Base-by-base conservation (phyloP, 2,329 filamentous ascomycete genomes). In the Neurospora sp. region DNA sequence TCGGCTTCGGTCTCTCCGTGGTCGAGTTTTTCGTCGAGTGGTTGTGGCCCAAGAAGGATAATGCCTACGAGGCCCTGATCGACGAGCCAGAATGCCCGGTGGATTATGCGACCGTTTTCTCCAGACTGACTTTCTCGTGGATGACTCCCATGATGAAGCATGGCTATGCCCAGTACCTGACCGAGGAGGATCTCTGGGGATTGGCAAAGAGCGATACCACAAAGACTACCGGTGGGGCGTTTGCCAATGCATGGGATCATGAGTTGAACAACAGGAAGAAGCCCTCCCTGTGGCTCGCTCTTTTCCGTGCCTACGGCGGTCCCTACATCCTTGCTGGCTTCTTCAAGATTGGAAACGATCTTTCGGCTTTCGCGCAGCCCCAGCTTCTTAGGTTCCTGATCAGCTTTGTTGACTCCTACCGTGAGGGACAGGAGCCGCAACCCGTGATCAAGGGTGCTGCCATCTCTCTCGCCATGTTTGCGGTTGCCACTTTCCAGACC, bases 61-160 rank as follows among this genome's bases (percentile, higher is more conserved):
- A 88, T 75, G 80, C 80, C 39, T 90, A 90, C 75, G 83, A 85
- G 70, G 86, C 82, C 28, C 81, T 89, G 69, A 79, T 85, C 19
- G 87, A 88, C 42, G 86, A 88, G 70, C 86, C 86, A 52, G 87
- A 90, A 75, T 90, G 88, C 70, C 91, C 91, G 0, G 89, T 92
- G 72, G 94, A 98, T 80, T 97, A 97, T 79, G 94, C 96, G 13
- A 93, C 95, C 71, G 85, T 98, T 68, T 99, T 99, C 81, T 97
- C 95, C 4, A 89, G 92, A 68, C 85, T 99, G 66, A 97, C 95
- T 0, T 99, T 99, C 80, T 90, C 91, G 69, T 99, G 96, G 96
- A 97, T 99, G 95, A 98, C 96, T 0, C 94, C 96, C 0, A 83
- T 99, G 87, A 99, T 99, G 96, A 93, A 90, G 78, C 91, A 91